A percentile compares a stretch with the other conserved stretches of the same genome.
phyloP scores from a whole-genome alignment of 1,284 basidiomycete species.

The Ustanciosporium gigantosporum region DNA sequence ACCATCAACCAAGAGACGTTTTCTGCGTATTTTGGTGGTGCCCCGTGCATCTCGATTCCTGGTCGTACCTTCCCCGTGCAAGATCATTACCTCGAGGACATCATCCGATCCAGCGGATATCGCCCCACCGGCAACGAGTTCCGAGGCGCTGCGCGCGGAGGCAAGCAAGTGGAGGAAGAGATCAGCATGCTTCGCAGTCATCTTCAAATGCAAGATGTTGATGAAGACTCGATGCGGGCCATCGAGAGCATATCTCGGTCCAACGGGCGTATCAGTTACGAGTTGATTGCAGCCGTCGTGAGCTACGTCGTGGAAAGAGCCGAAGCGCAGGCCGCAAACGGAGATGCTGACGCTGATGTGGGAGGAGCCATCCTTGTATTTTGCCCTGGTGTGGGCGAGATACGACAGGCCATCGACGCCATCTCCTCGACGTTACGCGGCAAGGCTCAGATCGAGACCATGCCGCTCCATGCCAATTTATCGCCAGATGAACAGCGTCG shows the following conservation, averaged over 20 bases:
- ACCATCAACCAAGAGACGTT: constrained; percentile 47
- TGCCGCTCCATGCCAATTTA: constrained; percentile 88
- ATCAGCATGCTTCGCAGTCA: constrained; percentile 65
- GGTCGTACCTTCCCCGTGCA: constrained; percentile 64
- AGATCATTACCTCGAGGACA: constrained; percentile 57
- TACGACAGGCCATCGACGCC: constrained; percentile 72
- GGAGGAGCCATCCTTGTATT: constrained; percentile 76
- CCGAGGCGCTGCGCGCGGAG: constrained; percentile 41
- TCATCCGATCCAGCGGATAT: constrained; percentile 33
- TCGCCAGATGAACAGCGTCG: constrained; percentile 79
- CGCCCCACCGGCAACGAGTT: constrained; percentile 56
- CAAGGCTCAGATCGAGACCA: constrained; percentile 67
- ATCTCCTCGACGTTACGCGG: constrained; percentile 64
- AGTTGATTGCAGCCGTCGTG: constrained; percentile 74
- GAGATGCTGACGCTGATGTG: constrained; percentile 13
- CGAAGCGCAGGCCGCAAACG: constrained; percentile 65
- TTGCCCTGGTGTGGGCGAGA: constrained; percentile 70
- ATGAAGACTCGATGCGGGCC: constrained; percentile 66
- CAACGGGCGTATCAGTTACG: constrained; percentile 72
- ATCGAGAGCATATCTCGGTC: constrained; percentile 70
- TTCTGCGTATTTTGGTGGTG: constrained; percentile 63
- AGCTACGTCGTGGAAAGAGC: constrained; percentile 70
- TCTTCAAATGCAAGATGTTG: constrained; percentile 67
- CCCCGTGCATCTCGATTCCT: constrained; percentile 80
- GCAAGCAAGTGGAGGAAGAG: constrained; percentile 56